These are phyloP conservation scores for Phaeosphaeriaceae sp. DNA, from an alignment of 2,329 filamentous ascomycete genomes.

Conservation along the genomic window DNA sequence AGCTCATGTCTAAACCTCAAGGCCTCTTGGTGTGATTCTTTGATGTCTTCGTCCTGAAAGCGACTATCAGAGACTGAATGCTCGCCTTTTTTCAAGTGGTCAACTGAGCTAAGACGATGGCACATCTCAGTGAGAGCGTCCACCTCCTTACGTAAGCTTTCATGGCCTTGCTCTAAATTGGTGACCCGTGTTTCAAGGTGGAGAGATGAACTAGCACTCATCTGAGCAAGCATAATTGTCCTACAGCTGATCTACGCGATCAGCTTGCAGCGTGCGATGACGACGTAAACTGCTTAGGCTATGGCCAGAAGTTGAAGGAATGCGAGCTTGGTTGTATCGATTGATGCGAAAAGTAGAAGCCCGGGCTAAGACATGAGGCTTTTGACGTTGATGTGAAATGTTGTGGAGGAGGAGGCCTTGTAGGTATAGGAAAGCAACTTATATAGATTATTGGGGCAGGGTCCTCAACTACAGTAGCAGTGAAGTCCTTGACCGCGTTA, in stretches of 20 bases:
- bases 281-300: conserved; percentile 1
- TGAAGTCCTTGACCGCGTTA: too few species aligned
- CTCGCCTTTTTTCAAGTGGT: conserved; percentile 24
- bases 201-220: conserved; percentile 16
- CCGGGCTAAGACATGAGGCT: too few species aligned
- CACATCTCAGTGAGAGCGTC: conserved; percentile 19
- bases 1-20: conserved; percentile 21
- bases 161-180: conserved; percentile 24
- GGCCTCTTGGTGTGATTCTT: conserved; percentile 18
- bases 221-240: conserved; percentile 15
- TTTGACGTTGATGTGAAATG: too few species aligned
- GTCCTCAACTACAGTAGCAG: too few species aligned
- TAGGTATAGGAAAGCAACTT: too few species aligned
- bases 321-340: too few species aligned
- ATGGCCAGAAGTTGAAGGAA: background rate
- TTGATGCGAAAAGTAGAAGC: too few species aligned
- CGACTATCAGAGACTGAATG: conserved; percentile 26
- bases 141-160: conserved; percentile 20
- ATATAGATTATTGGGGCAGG: too few species aligned
- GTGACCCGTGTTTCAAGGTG: conserved; percentile 26
- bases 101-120: conserved; percentile 25
- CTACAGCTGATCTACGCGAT: too few species aligned
- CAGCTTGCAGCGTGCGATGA: background rate
- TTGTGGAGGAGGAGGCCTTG: too few species aligned
- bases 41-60: conserved; percentile 12